phyloP scores from a whole-genome alignment of 257 asterid species.

The Catharanthus roseus region DNA sequence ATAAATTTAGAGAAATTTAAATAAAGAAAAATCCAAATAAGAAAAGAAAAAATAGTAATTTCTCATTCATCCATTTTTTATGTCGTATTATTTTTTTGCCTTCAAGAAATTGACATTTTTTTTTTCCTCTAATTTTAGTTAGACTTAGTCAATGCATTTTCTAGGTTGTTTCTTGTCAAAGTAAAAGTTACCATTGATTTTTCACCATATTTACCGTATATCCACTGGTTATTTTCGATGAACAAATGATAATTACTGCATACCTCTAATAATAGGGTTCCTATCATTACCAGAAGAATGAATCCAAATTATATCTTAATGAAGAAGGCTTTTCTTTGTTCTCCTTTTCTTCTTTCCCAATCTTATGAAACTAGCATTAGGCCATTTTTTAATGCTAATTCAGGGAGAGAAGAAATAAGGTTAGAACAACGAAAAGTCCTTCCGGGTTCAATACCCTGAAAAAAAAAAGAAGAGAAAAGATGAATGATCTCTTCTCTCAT shows the following conservation, averaged over 20 bases:
- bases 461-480: constrained; percentile 12
- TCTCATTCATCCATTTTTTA: neutral
- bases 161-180: neutral
- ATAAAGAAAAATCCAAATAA: neutral
- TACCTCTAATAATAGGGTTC: constrained; percentile 26
- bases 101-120: neutral
- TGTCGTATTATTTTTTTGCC: neutral
- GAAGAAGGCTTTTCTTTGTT: constrained; percentile 25
- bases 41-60: neutral
- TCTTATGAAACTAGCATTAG: constrained; percentile 8
- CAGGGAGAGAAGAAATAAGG: constrained; percentile 28
- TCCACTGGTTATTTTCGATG: constrained; percentile 23
- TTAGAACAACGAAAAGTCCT: constrained; percentile 15
- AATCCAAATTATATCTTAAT: constrained; percentile 16
- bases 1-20: neutral
- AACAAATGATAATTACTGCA: constrained; percentile 11
- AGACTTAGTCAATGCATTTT: constrained; percentile 5
- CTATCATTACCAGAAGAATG: constrained; percentile 12
- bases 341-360: constrained; percentile 35
- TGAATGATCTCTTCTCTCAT: constrained; percentile 42
- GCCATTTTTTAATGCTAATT: neutral
- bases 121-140: neutral
- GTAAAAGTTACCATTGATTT: neutral
- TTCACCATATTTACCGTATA: constrained; percentile 32
- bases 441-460: neutral